Base-by-base conservation (phyloP, 2,329 filamentous ascomycete species). In the Clathrospora elynae region DNA sequence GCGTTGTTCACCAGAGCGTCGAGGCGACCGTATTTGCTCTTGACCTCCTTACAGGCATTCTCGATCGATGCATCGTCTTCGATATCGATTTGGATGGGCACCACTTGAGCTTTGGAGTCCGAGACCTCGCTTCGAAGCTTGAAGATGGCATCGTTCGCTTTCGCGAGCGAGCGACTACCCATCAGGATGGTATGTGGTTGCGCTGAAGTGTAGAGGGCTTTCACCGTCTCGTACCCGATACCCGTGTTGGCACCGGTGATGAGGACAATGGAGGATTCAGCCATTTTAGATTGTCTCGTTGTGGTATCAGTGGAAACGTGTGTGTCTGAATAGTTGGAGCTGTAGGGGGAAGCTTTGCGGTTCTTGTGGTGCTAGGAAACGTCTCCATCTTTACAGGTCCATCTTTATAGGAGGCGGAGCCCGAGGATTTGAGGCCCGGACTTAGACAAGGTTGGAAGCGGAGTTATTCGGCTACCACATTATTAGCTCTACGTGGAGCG, bases 231-330 rank as follows among this genome's bases (percentile, higher is more conserved):
- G 24, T 75, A 78, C 2, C 84, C 83, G 13, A 86, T 75, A 11
- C 82, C 82, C 0, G 77, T 83, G 53, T 83, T 85, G 46, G 73
- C 81, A 23, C 83, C 82, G 2, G 82, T 85, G 49, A 85, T 75
- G 29, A 85, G 63, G n/a, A 83, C 61, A 46, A 80, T 69, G 12
- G 51, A 46, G 36, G 66, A 67, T 12, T 51, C 32, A 7, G 61
- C 42, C 51, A 64, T 61, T 7, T 11, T 42, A 24, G 20, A 23
- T 18, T 18, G 3, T 4, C 13, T 16, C 4, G 18, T 14, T 9
- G 19, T 38, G 16, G n/a, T 28, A 28, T 6, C 6, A 28, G 6
- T 28, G 6, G 13, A 12, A 23, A 23, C 6, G 20, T 23, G n/a
- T 12, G 5, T 28, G 25, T 28, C 13, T 12, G 25, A 28, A 24